These are phyloP conservation scores for Hansfordia pulvinata DNA, from an alignment of 2,329 filamentous ascomycete genomes.

Conservation along the genomic window DNA sequence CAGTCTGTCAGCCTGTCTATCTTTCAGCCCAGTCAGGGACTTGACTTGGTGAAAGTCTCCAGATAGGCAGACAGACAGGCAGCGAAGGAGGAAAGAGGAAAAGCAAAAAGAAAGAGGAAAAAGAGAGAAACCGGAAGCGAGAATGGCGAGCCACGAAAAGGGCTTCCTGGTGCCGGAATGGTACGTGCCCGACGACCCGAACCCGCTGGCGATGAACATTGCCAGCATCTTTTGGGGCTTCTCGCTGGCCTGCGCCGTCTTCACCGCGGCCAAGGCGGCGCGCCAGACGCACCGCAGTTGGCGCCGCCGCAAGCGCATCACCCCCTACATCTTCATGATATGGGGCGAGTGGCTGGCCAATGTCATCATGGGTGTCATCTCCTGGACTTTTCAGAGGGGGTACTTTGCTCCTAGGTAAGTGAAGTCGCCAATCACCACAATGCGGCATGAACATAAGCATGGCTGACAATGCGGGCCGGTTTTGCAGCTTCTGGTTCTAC, in stretches of 20 bases:
- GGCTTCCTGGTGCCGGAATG: constrained; percentile 1
- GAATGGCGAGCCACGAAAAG: too few relatives aligned
- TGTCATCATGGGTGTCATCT: background rate
- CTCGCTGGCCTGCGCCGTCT: constrained; percentile 1
- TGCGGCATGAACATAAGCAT: background rate
- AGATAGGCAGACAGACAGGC: too few relatives aligned
- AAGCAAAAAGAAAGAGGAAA: too few relatives aligned
- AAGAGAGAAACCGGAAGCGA: too few relatives aligned
- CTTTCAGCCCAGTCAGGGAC: too few relatives aligned
- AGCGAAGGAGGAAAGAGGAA: too few relatives aligned
- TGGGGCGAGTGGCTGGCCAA: background rate
- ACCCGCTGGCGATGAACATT: background rate
- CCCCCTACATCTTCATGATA: constrained; percentile 1
- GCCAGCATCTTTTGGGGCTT: constrained; percentile 1
- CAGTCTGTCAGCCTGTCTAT: too few relatives aligned
- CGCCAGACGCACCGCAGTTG: background rate
- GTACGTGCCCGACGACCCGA: background rate
- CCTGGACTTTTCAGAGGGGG: background rate
- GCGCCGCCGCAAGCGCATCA: background rate
- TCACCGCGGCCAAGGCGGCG: background rate
- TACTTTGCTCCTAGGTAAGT: background rate
- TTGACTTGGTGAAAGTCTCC: too few relatives aligned
- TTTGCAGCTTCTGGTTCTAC: background rate
- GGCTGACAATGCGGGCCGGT: background rate
- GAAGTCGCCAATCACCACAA: background rate